These are phyloP conservation scores for Davidsoniella australis DNA, from an alignment of 2,329 filamentous ascomycete species.

Conservation along the genomic window DNA sequence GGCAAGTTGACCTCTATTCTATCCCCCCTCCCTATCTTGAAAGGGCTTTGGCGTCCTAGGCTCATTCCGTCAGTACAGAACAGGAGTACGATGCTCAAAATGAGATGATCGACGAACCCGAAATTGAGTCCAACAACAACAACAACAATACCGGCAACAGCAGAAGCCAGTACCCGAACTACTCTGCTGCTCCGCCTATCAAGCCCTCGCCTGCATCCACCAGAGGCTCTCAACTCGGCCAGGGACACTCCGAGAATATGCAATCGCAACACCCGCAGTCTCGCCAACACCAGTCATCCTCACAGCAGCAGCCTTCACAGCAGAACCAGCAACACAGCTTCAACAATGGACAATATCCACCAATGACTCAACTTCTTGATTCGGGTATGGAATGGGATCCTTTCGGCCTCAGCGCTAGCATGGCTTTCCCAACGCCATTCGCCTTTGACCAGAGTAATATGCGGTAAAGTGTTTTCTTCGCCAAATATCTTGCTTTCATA, in stretches of 20 bases:
- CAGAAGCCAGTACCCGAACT: conserved; percentile 45
- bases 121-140: conserved; percentile 32
- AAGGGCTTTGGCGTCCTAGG: conserved; percentile 48
- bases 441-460: conserved; percentile 49
- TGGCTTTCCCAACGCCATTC: conserved; percentile 82
- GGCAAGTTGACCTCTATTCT: conserved; percentile 60
- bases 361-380: conserved; percentile 49
- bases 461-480: conserved; percentile 19
- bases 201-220: conserved; percentile 29
- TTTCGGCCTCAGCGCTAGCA: conserved; percentile 81
- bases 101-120: conserved; percentile 74
- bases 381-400: conserved; percentile 84
- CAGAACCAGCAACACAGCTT: conserved; percentile 18
- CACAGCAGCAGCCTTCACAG: conserved; percentile 17
- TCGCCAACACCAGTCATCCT: conserved; percentile 21
- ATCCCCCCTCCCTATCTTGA: conserved; percentile 27
- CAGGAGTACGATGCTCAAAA: conserved; percentile 89
- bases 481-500: background rate
- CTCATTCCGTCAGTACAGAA: conserved; percentile 58
- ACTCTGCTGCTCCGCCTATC: conserved; percentile 5
- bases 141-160: conserved; percentile 33
- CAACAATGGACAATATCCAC: conserved; percentile 34
- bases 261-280: conserved; percentile 19
- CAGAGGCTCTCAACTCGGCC: conserved; percentile 22
- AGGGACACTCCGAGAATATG: background rate